Conservation (phyloP, 1,284 basidiomycete genomes). For the Trichosporon faecale region DNA sequence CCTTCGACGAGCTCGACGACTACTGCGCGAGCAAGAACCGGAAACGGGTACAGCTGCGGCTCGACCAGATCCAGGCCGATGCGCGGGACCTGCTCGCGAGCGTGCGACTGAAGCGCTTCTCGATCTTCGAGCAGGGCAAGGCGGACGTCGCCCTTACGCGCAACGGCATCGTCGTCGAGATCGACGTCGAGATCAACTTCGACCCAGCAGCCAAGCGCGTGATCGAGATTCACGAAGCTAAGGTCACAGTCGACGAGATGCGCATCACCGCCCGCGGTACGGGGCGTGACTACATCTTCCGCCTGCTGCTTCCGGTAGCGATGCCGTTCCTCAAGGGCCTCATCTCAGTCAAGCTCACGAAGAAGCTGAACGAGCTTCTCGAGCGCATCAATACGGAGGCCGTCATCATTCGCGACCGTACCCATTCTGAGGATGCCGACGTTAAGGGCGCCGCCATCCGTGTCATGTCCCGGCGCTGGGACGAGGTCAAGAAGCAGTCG, state of each 20-base stretch:
- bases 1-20: slow-evolving; percentile 9
- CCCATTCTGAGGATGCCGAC: background rate
- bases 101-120: slow-evolving; percentile 5
- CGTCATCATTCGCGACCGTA: slow-evolving; percentile 4
- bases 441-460: background rate
- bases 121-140: slow-evolving; percentile 73
- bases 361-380: background rate
- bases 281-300: slow-evolving; percentile 12
- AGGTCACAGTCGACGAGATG: slow-evolving; percentile 19
- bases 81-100: slow-evolving; percentile 9
- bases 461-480: background rate
- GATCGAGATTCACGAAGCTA: slow-evolving; percentile 8
- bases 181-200: slow-evolving; percentile 19
- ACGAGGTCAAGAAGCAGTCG: background rate
- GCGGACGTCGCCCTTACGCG: slow-evolving; percentile 19
- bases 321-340: slow-evolving; percentile 15
- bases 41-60: background rate
- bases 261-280: background rate
- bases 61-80: slow-evolving; percentile 21
- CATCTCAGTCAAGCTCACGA: background rate
- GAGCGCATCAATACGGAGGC: slow-evolving; percentile 1
- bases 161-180: slow-evolving; percentile 7
- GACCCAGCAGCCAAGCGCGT: background rate
- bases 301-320: background rate
- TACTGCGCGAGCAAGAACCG: background rate